Conservation (phyloP, 2,329 filamentous ascomycete genomes). For the Samsoniella hepiali region DNA sequence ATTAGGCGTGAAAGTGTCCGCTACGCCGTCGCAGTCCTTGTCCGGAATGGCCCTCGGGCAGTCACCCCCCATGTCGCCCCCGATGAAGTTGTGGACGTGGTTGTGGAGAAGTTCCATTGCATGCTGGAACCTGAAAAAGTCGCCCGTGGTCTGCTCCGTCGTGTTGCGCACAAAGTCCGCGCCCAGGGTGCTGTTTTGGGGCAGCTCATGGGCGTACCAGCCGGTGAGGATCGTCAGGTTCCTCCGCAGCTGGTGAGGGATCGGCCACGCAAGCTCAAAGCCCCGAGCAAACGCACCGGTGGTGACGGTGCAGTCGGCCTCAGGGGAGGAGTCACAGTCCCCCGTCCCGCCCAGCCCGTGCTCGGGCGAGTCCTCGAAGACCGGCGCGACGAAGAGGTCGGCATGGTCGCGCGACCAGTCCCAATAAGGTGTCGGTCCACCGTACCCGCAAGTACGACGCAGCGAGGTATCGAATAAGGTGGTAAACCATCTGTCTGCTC, state of each 20-base stretch:
- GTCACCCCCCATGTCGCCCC: neutral
- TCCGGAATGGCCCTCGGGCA: neutral
- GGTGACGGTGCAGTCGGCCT: neutral
- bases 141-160: neutral
- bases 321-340: neutral
- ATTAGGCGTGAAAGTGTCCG: neutral
- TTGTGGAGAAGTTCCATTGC: slow-evolving; percentile 5
- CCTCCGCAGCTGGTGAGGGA: neutral
- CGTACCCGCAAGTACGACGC: slow-evolving; percentile 5
- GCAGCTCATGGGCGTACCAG: neutral
- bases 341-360: slow-evolving; percentile 5
- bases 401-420: slow-evolving; percentile 16
- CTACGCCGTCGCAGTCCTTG: neutral
- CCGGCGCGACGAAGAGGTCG: slow-evolving; percentile 4
- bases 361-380: slow-evolving; percentile 10
- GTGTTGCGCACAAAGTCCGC: neutral
- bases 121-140: neutral
- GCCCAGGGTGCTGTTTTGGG: neutral
- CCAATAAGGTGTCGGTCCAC: slow-evolving; percentile 13
- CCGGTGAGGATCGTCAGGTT: slow-evolving; percentile 2
- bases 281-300: neutral
- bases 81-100: slow-evolving; percentile 1
- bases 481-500: neutral
- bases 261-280: slow-evolving; percentile 6
- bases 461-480: neutral